These are phyloP conservation scores for Kwoniella dejecticola DNA, from an alignment of 768 basidiomycete genomes.

Conservation along the genomic window DNA sequence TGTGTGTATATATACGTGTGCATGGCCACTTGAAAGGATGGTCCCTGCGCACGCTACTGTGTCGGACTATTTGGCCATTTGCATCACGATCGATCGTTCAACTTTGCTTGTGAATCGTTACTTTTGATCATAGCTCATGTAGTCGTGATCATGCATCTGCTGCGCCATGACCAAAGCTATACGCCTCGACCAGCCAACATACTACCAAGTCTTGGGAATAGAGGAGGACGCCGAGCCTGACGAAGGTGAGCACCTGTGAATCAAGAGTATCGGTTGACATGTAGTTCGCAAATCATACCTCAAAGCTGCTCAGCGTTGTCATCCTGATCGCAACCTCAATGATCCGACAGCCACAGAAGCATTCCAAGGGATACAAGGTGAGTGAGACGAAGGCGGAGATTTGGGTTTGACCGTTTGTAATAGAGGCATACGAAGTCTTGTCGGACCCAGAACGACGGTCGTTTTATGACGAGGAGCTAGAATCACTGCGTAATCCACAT, in stretches of 20 bases:
- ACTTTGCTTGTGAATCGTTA: too few species aligned
- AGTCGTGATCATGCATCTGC: background rate
- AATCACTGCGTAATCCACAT: slow-evolving; percentile 5
- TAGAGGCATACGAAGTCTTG: slow-evolving; percentile 33
- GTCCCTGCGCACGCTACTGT: background rate
- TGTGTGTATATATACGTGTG: background rate
- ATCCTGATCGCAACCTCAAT: slow-evolving; percentile 34
- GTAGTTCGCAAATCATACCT: slow-evolving; percentile 41
- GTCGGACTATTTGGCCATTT: background rate
- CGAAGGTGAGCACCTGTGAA: slow-evolving; percentile 20
- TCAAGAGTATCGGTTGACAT: slow-evolving; percentile 3
- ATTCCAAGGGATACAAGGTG: slow-evolving; percentile 37
- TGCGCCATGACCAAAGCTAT: too few species aligned
- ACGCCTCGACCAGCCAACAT: slow-evolving; percentile 12
- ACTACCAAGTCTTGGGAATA: slow-evolving; percentile 27
- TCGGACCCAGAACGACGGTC: slow-evolving; percentile 13
- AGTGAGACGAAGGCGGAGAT: background rate
- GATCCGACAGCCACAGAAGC: slow-evolving; percentile 26
- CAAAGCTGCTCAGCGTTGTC: slow-evolving; percentile 27
- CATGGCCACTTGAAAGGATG: slow-evolving; percentile 5
- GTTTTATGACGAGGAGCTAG: slow-evolving; percentile 27
- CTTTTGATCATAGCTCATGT: too few species aligned
- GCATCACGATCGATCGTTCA: background rate
- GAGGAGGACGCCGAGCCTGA: slow-evolving; percentile 22
- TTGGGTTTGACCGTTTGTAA: background rate